Evolutionary conservation across 192 early-diverging fungal genomes (phyloP).

Genomic region (Piromyces finnis): DNA sequence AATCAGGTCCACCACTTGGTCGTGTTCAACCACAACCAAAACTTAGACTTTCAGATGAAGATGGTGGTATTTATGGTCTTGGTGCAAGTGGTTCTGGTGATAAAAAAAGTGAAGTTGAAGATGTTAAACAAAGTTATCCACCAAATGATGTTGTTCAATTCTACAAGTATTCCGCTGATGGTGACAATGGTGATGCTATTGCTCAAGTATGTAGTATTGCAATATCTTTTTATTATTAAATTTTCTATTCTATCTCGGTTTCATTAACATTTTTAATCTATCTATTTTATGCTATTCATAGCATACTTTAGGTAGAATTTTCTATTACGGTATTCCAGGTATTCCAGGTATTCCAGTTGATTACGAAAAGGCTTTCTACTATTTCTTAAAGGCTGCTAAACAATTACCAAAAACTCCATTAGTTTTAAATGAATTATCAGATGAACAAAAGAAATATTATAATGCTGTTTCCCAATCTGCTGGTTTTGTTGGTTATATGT

Average conservation of each 20-base stretch:
- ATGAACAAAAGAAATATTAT: constrained; percentile 2
- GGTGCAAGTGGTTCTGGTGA: constrained; percentile 34
- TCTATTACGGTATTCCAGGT: neutral
- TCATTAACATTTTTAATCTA: too few relatives aligned
- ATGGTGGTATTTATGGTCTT: constrained; percentile 74
- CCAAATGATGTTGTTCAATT: constrained; percentile 1
- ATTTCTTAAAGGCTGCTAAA: constrained; percentile 33
- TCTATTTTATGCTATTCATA: neutral
- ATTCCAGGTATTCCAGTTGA: constrained; percentile 20
- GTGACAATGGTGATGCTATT: neutral
- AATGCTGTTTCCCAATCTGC: constrained; percentile 47
- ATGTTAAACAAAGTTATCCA: constrained; percentile 70
- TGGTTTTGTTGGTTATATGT: constrained; percentile 70
- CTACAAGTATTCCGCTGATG: neutral
- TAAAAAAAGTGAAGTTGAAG: constrained; percentile 13
- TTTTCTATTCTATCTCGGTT: too few relatives aligned
- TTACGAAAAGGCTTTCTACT: constrained; percentile 38
- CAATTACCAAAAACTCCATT: constrained; percentile 16
- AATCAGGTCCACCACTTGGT: constrained; percentile 67
- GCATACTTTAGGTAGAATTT: neutral
- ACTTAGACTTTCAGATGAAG: constrained; percentile 48
- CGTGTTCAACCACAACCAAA: constrained; percentile 45
- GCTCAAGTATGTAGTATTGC: neutral
- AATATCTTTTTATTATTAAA: neutral
- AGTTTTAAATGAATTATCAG: neutral